phyloP scores from a whole-genome alignment of 139 green algal genomes.

The Chara braunii region DNA sequence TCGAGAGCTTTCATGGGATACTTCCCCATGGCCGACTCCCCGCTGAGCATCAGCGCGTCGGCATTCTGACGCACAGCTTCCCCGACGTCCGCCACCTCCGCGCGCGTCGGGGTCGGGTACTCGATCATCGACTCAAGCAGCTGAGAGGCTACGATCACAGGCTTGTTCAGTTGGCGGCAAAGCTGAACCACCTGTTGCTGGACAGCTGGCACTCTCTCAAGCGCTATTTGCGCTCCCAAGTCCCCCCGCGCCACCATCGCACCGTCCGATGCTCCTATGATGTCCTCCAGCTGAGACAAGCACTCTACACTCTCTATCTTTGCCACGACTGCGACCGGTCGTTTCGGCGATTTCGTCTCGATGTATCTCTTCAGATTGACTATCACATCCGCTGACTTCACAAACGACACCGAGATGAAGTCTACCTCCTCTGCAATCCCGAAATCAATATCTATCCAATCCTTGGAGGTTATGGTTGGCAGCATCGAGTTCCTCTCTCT shows the following conservation, averaged over 20 bases:
- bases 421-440: constrained; percentile 46
- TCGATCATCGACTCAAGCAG: constrained; percentile 57
- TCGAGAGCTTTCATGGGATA: constrained; percentile 62
- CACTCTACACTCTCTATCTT: constrained; percentile 66
- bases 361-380: constrained; percentile 66
- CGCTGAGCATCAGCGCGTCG: constrained; percentile 75
- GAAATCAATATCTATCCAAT: constrained; percentile 82
- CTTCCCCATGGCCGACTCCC: constrained; percentile 60
- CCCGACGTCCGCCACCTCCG: constrained; percentile 71
- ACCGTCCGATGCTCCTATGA: constrained; percentile 76
- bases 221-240: constrained; percentile 97
- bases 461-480: constrained; percentile 71
- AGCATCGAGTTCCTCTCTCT: constrained; percentile 61
- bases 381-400: constrained; percentile 63
- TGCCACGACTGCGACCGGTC: not conserved
- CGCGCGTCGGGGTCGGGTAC: constrained; percentile 52
- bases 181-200: constrained; percentile 71
- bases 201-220: constrained; percentile 81
- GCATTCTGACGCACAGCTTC: constrained; percentile 67
- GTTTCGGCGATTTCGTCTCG: constrained; percentile 24
- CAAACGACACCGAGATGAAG: constrained; percentile 25
- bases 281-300: constrained; percentile 90
- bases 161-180: constrained; percentile 48
- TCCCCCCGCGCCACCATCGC: constrained; percentile 91
- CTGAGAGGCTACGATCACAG: constrained; percentile 51